These are phyloP conservation scores for Phaseolus lunatus DNA, from an alignment of 306 rosid genomes.

Conservation along the genomic window DNA sequence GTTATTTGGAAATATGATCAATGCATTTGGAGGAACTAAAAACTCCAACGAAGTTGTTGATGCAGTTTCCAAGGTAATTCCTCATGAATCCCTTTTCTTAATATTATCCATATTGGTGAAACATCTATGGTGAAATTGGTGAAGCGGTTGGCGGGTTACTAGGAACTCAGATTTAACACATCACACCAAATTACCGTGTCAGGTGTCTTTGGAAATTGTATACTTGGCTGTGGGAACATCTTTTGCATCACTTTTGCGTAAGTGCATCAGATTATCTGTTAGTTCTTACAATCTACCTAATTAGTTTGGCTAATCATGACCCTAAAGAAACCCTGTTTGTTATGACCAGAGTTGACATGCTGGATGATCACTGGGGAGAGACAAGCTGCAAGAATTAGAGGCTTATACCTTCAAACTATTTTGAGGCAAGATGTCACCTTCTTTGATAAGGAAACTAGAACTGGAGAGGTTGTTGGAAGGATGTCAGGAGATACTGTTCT, in stretches of 20 bases:
- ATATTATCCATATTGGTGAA: background rate
- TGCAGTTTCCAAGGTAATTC: slow-evolving; percentile 64
- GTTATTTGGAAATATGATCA: slow-evolving; percentile 55
- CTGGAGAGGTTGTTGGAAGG: slow-evolving; percentile 78
- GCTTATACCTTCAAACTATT: slow-evolving; percentile 70
- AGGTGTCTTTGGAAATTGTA: slow-evolving; percentile 63
- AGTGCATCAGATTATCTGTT: slow-evolving; percentile 39
- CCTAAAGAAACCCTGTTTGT: slow-evolving; percentile 23
- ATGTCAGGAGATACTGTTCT: slow-evolving; percentile 89
- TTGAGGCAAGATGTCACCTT: slow-evolving; percentile 78
- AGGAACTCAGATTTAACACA: slow-evolving; percentile 11
- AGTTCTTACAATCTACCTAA: background rate
- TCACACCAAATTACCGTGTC: background rate
- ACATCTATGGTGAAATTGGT: too few species aligned
- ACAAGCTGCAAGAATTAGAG: slow-evolving; percentile 78
- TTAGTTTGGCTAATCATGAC: slow-evolving; percentile 17
- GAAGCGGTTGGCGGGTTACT: too few species aligned
- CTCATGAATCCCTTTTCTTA: background rate
- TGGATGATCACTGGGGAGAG: slow-evolving; percentile 88
- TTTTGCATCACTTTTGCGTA: slow-evolving; percentile 67
- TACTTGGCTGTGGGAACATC: slow-evolving; percentile 70
- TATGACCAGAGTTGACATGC: slow-evolving; percentile 59
- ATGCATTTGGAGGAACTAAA: slow-evolving; percentile 59
- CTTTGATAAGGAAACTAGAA: slow-evolving; percentile 69
- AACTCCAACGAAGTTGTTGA: slow-evolving; percentile 35